Evolutionary conservation across 306 rosid genomes (phyloP), one percentile per base, ranked within the genome.

Genomic region (Malus domestica): DNA sequence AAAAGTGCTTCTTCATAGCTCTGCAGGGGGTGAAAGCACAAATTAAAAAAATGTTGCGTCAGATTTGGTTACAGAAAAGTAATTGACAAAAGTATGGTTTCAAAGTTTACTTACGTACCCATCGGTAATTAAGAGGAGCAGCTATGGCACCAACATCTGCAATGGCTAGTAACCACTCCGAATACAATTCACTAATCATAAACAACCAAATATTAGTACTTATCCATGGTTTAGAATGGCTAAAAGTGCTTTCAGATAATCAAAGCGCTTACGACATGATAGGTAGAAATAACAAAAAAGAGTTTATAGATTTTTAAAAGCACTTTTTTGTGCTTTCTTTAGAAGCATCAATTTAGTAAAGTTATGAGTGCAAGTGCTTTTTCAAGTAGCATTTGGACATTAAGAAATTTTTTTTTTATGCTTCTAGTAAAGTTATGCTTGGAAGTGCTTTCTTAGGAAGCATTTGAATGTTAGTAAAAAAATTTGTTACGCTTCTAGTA

Each of bases 81-180:
- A 75, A 75, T 16, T 57, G 4, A 11, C 7, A 32, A 4, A 35
- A 49, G 29, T 49, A 35, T 9, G 20, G 2, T 25, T 32, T 6
- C 13, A 4, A 61, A 44, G 35, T 19, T 4, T 8, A 55, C 67
- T 46, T 3, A 52, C 93, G 77, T 66, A 92, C 98, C 97, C 98
- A 95, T 63, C 97, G 87, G 84, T 92, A 92, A 79, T 95, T 95
- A 5, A 95, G 77, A 79, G 92, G 98, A 80, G 97, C 93, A 67
- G 85, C 86, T 78, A 95, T 83, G 23, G 87, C 97, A 70, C 98
- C 98, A 72, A 89, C 87, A 78, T 86, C 90, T 59, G 98, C 96
- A 84, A 89, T 83, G 44, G 98, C 98, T 70, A 92, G 87, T 68
- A 95, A 83, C 97, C 97, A 95, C 84, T 89, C 92, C 81, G 90